Evolutionary conservation across 768 basidiomycete genomes (phyloP), one percentile per base, ranked within the genome.

Genomic region (Tricholoma furcatifolium): DNA sequence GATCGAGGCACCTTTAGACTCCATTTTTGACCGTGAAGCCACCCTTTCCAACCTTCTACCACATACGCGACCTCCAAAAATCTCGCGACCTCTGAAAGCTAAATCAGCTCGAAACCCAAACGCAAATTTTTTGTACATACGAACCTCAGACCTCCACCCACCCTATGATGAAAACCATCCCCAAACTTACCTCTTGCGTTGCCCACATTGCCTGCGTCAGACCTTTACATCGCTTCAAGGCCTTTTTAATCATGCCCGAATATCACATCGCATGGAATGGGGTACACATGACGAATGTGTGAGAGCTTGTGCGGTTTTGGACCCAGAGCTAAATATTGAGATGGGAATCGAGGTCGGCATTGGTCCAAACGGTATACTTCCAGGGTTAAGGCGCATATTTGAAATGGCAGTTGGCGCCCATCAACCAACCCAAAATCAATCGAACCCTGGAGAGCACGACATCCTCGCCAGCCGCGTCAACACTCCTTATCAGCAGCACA

Each of bases 201-300:
- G 81, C 48, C 77, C 80, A 2, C 60, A 61, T 36, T 81, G 80
- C 52, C 60, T 62, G 17, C 73, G 76, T 42, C 75, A 71, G 1
- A 58, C 73, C 0, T 82, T 82, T 54, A 74, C 72, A 4, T 74
- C 75, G 6, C 69, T 81, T 1, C 81, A 82, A 63, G 81, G 80
- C 4, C 70, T 82, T 14, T 70, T 80, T 24, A 81, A 81, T 59
- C 81, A 82, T 53, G 78, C 75, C 27, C 75, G 81, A 11, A 71
- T 79, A 30, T 67, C 71, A 6, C 81, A 82, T 61, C 65, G 60
- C 36, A 66, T 75, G 27, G 79, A 76, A 54, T 82, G 79, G 77
- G 79, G 76, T 10, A 77, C 75, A 8, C 81, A 82, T 51, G 81
- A 82, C 38, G 79, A 78, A 44, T 82, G 80, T 53, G 75, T 81